Percentiles rank a stretch among this genome's conserved stretches.
Conservation (phyloP, 1,139 yeast genomes). For the Blastobotrys indianensis region DNA sequence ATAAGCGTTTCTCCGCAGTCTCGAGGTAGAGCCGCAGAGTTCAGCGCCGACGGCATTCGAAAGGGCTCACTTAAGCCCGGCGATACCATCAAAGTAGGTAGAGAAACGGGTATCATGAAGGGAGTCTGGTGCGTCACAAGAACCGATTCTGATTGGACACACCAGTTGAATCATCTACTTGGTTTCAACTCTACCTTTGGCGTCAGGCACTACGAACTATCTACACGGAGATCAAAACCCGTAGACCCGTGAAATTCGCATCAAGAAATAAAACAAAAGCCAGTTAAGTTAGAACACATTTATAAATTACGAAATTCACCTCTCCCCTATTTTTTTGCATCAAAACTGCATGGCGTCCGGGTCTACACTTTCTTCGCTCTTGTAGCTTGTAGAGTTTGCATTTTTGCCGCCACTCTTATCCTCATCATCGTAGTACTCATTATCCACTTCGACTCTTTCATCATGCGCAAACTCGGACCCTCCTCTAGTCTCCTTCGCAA, state of each 20-base stretch:
- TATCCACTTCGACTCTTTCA: slow-evolving; percentile 42
- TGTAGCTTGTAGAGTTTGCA: slow-evolving; percentile 16
- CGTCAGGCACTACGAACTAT: slow-evolving; percentile 7
- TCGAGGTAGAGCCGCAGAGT: slow-evolving; percentile 34
- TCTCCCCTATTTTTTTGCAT: not conserved
- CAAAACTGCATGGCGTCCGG: slow-evolving; percentile 23
- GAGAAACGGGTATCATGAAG: slow-evolving; percentile 34
- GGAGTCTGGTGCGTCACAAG: slow-evolving; percentile 91
- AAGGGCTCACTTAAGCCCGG: slow-evolving; percentile 65
- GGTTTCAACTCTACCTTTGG: slow-evolving; percentile 86
- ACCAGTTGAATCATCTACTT: slow-evolving; percentile 75
- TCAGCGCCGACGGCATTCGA: slow-evolving; percentile 77
- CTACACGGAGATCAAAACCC: not conserved
- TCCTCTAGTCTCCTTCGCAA: slow-evolving; percentile 84
- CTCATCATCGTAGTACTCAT: slow-evolving; percentile 38
- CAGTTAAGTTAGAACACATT: not conserved
- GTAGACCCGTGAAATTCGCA: not conserved
- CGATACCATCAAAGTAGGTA: slow-evolving; percentile 64
- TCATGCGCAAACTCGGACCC: slow-evolving; percentile 86
- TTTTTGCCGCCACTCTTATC: slow-evolving; percentile 30
- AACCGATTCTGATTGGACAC: slow-evolving; percentile 83
- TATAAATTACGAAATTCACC: not conserved
- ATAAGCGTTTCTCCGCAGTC: slow-evolving; percentile 45
- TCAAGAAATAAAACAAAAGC: not conserved
- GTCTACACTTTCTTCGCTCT: slow-evolving; percentile 11